Evolutionary conservation across 352 stramenopile species (phyloP).

Genomic region (Achlya hypogyna): DNA sequence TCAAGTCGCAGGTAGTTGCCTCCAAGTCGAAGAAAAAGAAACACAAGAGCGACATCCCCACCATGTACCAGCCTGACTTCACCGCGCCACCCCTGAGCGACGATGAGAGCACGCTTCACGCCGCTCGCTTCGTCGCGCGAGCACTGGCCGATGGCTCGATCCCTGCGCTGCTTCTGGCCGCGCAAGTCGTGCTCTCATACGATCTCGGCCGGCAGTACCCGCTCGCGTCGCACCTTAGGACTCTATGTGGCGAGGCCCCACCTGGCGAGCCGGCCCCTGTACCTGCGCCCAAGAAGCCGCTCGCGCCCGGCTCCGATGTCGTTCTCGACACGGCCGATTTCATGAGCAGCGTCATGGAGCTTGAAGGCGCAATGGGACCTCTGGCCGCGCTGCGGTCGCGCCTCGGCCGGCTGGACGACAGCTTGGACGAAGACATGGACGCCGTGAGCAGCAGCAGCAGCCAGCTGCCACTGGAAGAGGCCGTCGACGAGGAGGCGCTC

Average conservation of each 20-base stretch:
- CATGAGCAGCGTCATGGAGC: conserved; percentile 17
- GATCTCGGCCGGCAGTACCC: background rate
- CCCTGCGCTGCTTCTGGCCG: conserved; percentile 60
- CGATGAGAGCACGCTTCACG: conserved; percentile 53
- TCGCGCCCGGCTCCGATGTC: background rate
- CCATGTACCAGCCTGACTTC: conserved; percentile 71
- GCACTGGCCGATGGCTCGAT: conserved; percentile 68
- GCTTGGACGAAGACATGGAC: conserved; percentile 9
- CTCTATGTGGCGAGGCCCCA: background rate
- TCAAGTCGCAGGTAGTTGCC: conserved; percentile 66
- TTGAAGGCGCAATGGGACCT: conserved; percentile 5
- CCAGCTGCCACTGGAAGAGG: conserved; percentile 25
- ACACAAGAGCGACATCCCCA: conserved; percentile 25
- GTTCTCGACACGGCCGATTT: conserved; percentile 1
- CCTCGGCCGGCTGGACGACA: conserved; percentile 9
- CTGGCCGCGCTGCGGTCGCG: conserved; percentile 3
- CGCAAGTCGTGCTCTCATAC: conserved; percentile 27
- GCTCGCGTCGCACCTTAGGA: conserved; percentile 1
- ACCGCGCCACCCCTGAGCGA: conserved; percentile 36
- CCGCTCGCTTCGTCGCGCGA: conserved; percentile 62
- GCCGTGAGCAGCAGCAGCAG: background rate
- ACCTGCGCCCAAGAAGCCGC: background rate
- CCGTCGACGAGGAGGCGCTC: conserved; percentile 79
- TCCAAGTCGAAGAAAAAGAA: conserved; percentile 70
- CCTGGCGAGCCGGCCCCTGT: background rate